Percentiles rank a stretch among this genome's conserved stretches.
Evolutionary conservation across 225 moss, liverwort and hornwort genomes (phyloP).

Genomic region (Climacium dendroides): DNA sequence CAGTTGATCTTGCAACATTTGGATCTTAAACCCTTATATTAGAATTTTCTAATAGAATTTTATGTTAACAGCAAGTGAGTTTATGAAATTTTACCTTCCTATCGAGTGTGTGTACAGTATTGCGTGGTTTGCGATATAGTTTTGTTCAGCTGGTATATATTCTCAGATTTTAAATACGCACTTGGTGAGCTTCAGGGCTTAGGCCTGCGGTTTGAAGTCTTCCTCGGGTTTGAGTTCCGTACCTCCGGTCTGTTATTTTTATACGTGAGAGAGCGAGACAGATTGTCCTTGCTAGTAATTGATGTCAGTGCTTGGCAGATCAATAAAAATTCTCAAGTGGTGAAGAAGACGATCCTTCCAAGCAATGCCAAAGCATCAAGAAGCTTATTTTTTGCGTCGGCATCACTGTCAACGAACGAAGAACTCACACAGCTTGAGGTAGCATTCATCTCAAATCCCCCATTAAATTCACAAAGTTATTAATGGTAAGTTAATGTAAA

Average conservation of each 20-base stretch:
- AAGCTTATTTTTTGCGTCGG: slow-evolving; percentile 29
- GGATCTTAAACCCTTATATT: background rate
- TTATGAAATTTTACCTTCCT: background rate
- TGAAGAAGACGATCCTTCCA: background rate
- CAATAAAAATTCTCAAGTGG: background rate
- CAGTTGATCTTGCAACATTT: background rate
- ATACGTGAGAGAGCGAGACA: background rate
- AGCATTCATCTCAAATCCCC: background rate
- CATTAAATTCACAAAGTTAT: background rate
- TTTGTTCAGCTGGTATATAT: background rate
- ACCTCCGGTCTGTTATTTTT: background rate
- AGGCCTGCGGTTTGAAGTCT: background rate
- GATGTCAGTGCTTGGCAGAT: background rate
- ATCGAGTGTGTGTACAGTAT: background rate
- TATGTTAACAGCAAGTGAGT: background rate
- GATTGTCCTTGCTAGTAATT: background rate
- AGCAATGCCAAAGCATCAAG: background rate
- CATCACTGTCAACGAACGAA: slow-evolving; percentile 3
- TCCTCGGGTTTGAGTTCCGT: background rate
- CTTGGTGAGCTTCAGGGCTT: background rate
- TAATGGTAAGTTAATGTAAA: background rate
- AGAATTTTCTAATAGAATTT: background rate
- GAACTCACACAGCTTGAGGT: slow-evolving; percentile 16
- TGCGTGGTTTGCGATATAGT: background rate
- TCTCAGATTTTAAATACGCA: background rate